Evolutionary conservation across 495 filamentous ascomycete species (phyloP).

Genomic region (Penicillium chermesinum): DNA sequence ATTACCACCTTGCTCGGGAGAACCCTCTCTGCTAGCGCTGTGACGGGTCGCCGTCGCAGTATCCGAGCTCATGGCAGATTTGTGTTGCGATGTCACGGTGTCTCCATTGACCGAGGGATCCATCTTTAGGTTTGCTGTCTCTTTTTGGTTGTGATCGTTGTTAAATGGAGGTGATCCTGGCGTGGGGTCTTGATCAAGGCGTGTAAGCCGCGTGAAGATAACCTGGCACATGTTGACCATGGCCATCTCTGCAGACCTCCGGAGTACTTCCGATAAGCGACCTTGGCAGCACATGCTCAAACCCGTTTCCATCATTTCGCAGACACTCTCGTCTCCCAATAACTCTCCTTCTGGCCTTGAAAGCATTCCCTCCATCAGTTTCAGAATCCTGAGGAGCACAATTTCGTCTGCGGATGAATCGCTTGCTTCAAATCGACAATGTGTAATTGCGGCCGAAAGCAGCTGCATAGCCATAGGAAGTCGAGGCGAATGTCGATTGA

Average conservation of each 20-base stretch:
- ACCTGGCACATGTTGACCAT: conserved; percentile 99
- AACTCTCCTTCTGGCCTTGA: conserved; percentile 87
- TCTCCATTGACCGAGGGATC: conserved; percentile 80
- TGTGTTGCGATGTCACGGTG: conserved; percentile 44
- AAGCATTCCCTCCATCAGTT: conserved; percentile 97
- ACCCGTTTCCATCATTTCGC: conserved; percentile 99
- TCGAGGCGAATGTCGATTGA: conserved; percentile 73
- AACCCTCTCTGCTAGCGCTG: conserved; percentile 30
- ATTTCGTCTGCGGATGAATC: conserved; percentile 94
- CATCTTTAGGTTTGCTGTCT: conserved; percentile 64
- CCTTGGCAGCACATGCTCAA: conserved; percentile 96
- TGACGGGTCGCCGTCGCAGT: conserved; percentile 32
- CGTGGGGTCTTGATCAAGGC: conserved; percentile 68
- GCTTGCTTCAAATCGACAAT: conserved; percentile 95
- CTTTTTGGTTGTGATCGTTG: conserved; percentile 53
- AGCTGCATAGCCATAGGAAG: conserved; percentile 90
- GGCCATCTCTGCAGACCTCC: conserved; percentile 88
- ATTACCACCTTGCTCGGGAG: conserved; percentile 33
- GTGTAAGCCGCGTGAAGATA: conserved; percentile 87
- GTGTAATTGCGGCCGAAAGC: conserved; percentile 89
- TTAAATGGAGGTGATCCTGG: conserved; percentile 50
- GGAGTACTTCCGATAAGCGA: conserved; percentile 82
- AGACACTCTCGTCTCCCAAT: conserved; percentile 93
- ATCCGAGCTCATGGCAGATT: conserved; percentile 41
- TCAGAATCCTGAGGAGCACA: conserved; percentile 85